These are phyloP conservation scores for Diaporthe capsici DNA, from an alignment of 2,329 filamentous ascomycete species.

Conservation along the genomic window DNA sequence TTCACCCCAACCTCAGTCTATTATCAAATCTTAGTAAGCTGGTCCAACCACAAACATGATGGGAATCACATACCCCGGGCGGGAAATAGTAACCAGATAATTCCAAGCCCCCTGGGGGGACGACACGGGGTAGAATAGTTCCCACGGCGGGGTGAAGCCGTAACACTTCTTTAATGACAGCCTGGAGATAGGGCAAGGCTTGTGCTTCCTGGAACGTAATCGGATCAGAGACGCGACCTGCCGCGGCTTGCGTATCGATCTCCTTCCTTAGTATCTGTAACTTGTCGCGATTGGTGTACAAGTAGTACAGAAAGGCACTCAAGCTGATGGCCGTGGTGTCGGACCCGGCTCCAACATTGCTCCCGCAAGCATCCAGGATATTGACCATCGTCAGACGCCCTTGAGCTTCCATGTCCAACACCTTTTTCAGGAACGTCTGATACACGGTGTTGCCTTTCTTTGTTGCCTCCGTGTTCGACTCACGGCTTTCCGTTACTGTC, in stretches of 20 bases:
- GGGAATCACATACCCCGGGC: not conserved
- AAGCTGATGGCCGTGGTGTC: constrained; percentile 1
- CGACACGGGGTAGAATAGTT: not conserved
- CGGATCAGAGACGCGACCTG: not conserved
- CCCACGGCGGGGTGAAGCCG: not conserved
- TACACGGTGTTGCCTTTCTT: not conserved
- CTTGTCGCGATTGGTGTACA: not conserved
- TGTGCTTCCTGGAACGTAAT: not conserved
- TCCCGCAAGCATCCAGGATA: not conserved
- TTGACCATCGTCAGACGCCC: not conserved
- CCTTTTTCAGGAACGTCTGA: constrained; percentile 12
- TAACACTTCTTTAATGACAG: not conserved
- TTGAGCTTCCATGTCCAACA: constrained; percentile 4
- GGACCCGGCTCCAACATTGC: not conserved
- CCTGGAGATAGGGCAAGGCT: not conserved
- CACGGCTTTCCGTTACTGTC: not conserved
- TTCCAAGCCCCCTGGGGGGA: not conserved
- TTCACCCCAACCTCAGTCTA: constrained; percentile 64
- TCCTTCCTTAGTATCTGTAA: not conserved
- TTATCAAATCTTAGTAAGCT: not conserved
- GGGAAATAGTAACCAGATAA: not conserved
- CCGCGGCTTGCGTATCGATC: not conserved
- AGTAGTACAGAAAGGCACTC: not conserved
- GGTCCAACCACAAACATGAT: no score
- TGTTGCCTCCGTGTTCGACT: not conserved